These are phyloP conservation scores for Candida sanyiensis DNA, from an alignment of 805 yeast genomes.

Conservation along the genomic window DNA sequence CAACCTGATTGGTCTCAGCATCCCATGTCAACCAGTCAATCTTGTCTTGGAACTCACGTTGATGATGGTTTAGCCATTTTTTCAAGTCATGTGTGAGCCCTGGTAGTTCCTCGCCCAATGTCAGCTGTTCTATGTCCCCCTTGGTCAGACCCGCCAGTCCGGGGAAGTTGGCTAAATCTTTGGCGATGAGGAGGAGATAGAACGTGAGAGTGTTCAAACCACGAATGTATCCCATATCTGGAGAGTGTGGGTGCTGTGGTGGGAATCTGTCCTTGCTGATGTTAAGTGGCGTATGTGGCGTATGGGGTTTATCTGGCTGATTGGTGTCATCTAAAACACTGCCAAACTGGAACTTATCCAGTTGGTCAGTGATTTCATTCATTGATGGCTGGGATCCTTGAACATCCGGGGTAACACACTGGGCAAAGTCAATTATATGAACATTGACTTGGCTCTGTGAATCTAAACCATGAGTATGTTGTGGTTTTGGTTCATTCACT, in stretches of 20 bases:
- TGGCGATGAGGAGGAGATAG: constrained; percentile 59
- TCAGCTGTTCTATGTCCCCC: background rate
- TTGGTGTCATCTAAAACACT: constrained; percentile 2
- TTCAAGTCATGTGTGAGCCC: background rate
- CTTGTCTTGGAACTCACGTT: background rate
- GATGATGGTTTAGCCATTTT: background rate
- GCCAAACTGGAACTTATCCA: background rate
- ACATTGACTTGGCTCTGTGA: constrained; percentile 32
- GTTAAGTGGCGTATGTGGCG: constrained; percentile 1
- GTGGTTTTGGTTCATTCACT: background rate
- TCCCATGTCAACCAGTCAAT: constrained; percentile 16
- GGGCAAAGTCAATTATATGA: constrained; percentile 94
- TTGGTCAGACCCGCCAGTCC: background rate
- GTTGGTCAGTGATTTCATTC: background rate
- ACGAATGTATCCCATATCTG: constrained; percentile 80
- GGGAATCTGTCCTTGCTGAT: constrained; percentile 48
- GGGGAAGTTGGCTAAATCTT: constrained; percentile 35
- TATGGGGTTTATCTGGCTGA: background rate
- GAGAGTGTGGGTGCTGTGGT: constrained; percentile 54
- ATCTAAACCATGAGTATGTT: background rate
- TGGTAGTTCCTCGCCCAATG: background rate
- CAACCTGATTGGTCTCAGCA: constrained; percentile 18
- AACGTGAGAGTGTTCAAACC: constrained; percentile 72
- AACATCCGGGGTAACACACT: constrained; percentile 70
- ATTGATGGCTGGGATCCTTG: constrained; percentile 9